Percentiles rank a stretch among this genome's conserved stretches.
phyloP scores from a whole-genome alignment of 1,284 basidiomycete genomes.

The Cryptococcus sp. region DNA sequence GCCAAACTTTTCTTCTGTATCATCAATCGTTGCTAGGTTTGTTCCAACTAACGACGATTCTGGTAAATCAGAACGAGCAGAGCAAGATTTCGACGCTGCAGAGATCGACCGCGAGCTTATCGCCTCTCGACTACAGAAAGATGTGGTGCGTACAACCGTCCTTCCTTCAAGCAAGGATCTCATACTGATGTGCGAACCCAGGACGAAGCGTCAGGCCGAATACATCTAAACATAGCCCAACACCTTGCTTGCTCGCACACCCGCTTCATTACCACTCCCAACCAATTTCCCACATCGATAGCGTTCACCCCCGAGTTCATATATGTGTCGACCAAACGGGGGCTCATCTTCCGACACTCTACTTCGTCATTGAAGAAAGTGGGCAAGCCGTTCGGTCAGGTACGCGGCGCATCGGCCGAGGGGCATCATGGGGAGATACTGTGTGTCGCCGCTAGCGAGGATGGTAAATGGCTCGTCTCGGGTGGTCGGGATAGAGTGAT shows the following conservation, averaged over 20 bases:
- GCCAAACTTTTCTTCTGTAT: constrained; percentile 37
- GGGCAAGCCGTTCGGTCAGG: constrained; percentile 55
- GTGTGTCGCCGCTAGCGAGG: constrained; percentile 77
- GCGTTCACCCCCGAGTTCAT: constrained; percentile 56
- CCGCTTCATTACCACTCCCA: constrained; percentile 37
- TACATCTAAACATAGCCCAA: constrained; percentile 42
- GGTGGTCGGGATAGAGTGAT: constrained; percentile 80
- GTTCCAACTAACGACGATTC: constrained; percentile 6
- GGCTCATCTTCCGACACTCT: constrained; percentile 78
- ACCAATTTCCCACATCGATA: constrained; percentile 30
- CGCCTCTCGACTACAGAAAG: constrained; percentile 82
- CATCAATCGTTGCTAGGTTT: not conserved
- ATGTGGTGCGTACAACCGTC: constrained; percentile 61
- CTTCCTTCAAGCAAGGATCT: too few relatives aligned
- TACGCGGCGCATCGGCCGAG: constrained; percentile 55
- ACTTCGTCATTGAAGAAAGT: constrained; percentile 55
- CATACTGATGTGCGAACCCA: constrained; percentile 6
- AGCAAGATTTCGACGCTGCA: constrained; percentile 87
- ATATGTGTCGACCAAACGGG: constrained; percentile 83
- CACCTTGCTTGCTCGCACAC: constrained; percentile 16
- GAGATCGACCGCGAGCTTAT: constrained; percentile 92
- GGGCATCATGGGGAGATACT: constrained; percentile 83
- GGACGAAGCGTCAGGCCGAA: constrained; percentile 51
- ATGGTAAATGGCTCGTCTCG: constrained; percentile 82
- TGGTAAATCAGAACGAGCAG: constrained; percentile 57